These are phyloP conservation scores for Aspergillus pseudoglaucus DNA, from an alignment of 2,329 filamentous ascomycete genomes.

Conservation along the genomic window DNA sequence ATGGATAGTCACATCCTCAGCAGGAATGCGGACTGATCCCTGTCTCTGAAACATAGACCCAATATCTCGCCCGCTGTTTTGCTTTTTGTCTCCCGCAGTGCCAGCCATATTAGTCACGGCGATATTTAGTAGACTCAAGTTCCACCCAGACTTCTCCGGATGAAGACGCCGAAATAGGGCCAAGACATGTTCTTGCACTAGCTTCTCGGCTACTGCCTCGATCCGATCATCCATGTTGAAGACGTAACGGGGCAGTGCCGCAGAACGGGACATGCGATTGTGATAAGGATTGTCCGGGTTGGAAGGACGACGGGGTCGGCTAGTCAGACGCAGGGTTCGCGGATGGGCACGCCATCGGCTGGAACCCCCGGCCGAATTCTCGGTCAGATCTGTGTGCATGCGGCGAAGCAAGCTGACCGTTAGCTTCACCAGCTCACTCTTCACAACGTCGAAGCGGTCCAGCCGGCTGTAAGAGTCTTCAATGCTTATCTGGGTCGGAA, in stretches of 20 bases:
- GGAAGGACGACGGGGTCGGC: conserved; percentile 53
- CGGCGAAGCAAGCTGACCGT: conserved; percentile 65
- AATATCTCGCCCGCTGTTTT: conserved; percentile 67
- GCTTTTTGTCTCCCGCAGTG: conserved; percentile 45
- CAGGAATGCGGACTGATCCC: conserved; percentile 52
- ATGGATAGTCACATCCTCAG: neutral
- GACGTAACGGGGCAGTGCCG: conserved; percentile 64
- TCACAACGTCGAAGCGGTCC: conserved; percentile 57
- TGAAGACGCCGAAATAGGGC: conserved; percentile 71
- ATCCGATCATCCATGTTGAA: conserved; percentile 57
- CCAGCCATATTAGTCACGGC: conserved; percentile 78
- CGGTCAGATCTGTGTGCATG: conserved; percentile 70
- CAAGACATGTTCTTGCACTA: conserved; percentile 63
- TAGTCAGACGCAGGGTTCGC: conserved; percentile 72
- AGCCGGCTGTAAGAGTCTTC: conserved; percentile 83
- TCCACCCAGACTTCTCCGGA: conserved; percentile 63
- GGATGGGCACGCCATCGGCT: conserved; percentile 72
- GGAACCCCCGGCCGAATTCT: conserved; percentile 35
- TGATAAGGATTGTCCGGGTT: conserved; percentile 51
- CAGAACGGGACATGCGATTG: conserved; percentile 69
- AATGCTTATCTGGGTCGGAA: conserved; percentile 86
- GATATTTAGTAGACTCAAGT: conserved; percentile 76
- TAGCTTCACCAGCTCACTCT: conserved; percentile 62
- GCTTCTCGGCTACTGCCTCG: conserved; percentile 57
- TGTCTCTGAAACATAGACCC: conserved; percentile 74